A percentile compares a stretch with the other conserved stretches of the same genome.
phyloP scores from a whole-genome alignment of 768 basidiomycete species.

The Punctularia strigosozonata region DNA sequence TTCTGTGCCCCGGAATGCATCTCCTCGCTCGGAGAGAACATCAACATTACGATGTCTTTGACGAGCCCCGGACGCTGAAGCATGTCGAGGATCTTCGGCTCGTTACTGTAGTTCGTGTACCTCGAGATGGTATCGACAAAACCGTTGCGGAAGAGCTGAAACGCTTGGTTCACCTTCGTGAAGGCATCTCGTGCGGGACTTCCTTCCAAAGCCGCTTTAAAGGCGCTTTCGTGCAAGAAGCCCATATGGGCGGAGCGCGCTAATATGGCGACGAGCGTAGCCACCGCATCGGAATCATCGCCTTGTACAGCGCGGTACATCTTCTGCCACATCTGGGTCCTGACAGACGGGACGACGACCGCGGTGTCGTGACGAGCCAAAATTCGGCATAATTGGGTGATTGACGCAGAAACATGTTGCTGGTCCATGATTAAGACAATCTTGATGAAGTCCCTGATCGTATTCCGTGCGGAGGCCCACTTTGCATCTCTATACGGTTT shows the following conservation, averaged over 20 bases:
- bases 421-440: constrained; percentile 22
- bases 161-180: constrained; percentile 46
- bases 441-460: constrained; percentile 29
- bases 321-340: constrained; percentile 56
- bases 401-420: constrained; percentile 17
- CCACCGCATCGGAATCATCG: constrained; percentile 46
- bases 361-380: constrained; percentile 21
- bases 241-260: constrained; percentile 60
- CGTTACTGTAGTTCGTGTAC: constrained; percentile 51
- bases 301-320: constrained; percentile 48
- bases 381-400: constrained; percentile 20
- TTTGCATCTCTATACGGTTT: constrained; percentile 22
- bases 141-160: constrained; percentile 45
- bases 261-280: constrained; percentile 44
- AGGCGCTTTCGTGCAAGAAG: constrained; percentile 23
- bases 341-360: constrained; percentile 24
- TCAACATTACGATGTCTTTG: constrained; percentile 47
- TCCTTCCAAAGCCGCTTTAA: constrained; percentile 4
- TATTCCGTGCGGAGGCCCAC: constrained; percentile 31
- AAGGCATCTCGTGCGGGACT: constrained; percentile 19
- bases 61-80: constrained; percentile 45
- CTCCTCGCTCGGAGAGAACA: constrained; percentile 74
- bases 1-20: constrained; percentile 67
- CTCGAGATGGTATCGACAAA: constrained; percentile 52
- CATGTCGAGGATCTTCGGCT: constrained; percentile 38